phyloP scores from a whole-genome alignment of 805 yeast species.

The Pichia ethanolica region DNA sequence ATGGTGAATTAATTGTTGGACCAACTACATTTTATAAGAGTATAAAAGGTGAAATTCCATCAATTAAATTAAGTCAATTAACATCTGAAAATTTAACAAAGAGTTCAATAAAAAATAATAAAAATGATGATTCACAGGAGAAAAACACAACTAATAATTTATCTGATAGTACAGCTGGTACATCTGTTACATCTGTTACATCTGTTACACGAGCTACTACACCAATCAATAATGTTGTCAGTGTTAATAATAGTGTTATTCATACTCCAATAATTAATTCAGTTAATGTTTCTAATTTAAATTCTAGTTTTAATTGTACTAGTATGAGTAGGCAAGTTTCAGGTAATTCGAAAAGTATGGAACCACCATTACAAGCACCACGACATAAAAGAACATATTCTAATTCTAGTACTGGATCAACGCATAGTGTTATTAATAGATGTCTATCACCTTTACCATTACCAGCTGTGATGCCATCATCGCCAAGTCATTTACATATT shows the following conservation, averaged over 20 bases:
- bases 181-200: background rate
- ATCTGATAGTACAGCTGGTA: background rate
- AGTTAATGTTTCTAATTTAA: background rate
- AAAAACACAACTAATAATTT: background rate
- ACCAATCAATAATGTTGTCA: background rate
- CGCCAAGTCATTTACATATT: slow-evolving; percentile 14
- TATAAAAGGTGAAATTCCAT: slow-evolving; percentile 52
- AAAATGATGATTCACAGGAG: background rate
- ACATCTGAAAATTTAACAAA: slow-evolving; percentile 8
- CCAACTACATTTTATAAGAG: slow-evolving; percentile 42
- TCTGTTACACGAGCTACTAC: slow-evolving; percentile 2
- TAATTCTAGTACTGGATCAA: slow-evolving; percentile 30
- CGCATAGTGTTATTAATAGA: slow-evolving; percentile 20
- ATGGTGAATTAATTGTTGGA: slow-evolving; percentile 26
- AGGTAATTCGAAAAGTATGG: slow-evolving; percentile 18
- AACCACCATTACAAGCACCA: slow-evolving; percentile 27
- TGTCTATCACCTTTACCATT: slow-evolving; percentile 28
- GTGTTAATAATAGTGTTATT: background rate
- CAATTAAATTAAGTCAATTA: slow-evolving; percentile 11
- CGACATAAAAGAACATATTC: slow-evolving; percentile 37
- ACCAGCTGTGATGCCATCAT: slow-evolving; percentile 41
- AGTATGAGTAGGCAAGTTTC: background rate
- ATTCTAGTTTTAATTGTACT: background rate
- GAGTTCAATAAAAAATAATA: background rate
- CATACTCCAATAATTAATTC: background rate